Base-by-base conservation (phyloP, 495 filamentous ascomycete genomes). In the Aspergillus taichungensis region DNA sequence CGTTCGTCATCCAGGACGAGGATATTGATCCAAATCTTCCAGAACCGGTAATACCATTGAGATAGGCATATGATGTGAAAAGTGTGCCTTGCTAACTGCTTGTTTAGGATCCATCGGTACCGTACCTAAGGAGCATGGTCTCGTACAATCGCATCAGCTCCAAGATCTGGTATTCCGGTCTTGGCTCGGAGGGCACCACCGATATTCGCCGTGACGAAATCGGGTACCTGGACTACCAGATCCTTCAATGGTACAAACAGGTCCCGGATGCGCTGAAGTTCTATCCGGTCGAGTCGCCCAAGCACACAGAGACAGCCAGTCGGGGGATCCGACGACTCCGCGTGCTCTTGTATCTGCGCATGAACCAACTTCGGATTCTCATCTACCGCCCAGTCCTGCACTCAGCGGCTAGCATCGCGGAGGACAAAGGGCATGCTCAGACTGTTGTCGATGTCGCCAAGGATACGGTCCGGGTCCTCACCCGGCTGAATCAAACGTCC, bases 301-400 rank as follows among this genome's bases (percentile, higher is more conserved):
- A 63, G 33, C 58, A 64, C 30, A 59, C 59, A 5, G 67, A 72
- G 12, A 54, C 66, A 2, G 61, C 57, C 13, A 74, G 61, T 40
- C 63, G 75, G 18, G 73, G 71, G 37, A 57, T 74, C 34, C 65
- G 65, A 38, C 67, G 78, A 14, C 59, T 80, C 4, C 67, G 76
- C 12, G 62, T 82, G 30, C 56, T 80, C 6, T 59, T 82, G 10
- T 80, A 81, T 47, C 59, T 94, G 24, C 73, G 88, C 13, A 75
- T 85, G 53, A 92, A 91, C 52, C 87, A 90, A 62, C 82, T 89
- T 55, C 83, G 88, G 3, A 89, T 87, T 35, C 76, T 86, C 51
- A 83, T 92, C 27, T 86, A 88, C 55, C 83, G 86, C 0, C 85
- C 87, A 0, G 82, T 91, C 11, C 74, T 94, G 3, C 85, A 90